Evolutionary conservation across 768 basidiomycete genomes (phyloP), one percentile per base, ranked within the genome.

Genomic region (Boletus rex-veris): DNA sequence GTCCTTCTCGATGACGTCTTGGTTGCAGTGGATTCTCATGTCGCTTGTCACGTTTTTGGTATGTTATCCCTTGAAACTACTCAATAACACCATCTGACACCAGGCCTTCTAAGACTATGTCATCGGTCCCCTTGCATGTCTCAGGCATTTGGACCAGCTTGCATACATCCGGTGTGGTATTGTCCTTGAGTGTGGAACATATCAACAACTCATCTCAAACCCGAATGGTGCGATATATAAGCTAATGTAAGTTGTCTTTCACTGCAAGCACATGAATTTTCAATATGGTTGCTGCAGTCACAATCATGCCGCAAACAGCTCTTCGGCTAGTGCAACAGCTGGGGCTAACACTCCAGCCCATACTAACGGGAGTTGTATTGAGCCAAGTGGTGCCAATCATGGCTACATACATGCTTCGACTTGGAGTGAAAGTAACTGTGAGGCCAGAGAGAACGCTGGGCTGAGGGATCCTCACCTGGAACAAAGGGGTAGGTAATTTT

Each of bases 1-100:
- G 74, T 88, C 45, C 78, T 98, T 2, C 77, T 98, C 6, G 95
- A 98, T 60, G 95, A 98, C 57, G 92, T 92, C 39, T 78, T 98
- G 33, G 86, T 90, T 26, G 88, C 88, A 15, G 85, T 91, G 6
- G 90, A 91, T 61, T 83, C 87, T 18, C 90, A 92, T 68, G 91
- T 92, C 35, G 90, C 89, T 14, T 82, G 88, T 5, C 92, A 94
- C 66, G 77, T 94, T 14, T 93, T 92, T 58, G 86, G 90, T 88
- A 60, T 11, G 54, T 7, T 9, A 35, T 58, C 6, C 7, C 16
- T 26, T 44, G 16, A 1, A 50, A 9, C 24, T 28, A 10, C 1
- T 36, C 28, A 15, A 35, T 36, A 26, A 37, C 47, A 4, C 18
- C 28, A 1, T 52, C 40, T 61, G 21, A 52, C 9, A 18, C 39